Evolutionary conservation across 2,329 filamentous ascomycete species (phyloP).

Genomic region (Incumbomyces delicatus): DNA sequence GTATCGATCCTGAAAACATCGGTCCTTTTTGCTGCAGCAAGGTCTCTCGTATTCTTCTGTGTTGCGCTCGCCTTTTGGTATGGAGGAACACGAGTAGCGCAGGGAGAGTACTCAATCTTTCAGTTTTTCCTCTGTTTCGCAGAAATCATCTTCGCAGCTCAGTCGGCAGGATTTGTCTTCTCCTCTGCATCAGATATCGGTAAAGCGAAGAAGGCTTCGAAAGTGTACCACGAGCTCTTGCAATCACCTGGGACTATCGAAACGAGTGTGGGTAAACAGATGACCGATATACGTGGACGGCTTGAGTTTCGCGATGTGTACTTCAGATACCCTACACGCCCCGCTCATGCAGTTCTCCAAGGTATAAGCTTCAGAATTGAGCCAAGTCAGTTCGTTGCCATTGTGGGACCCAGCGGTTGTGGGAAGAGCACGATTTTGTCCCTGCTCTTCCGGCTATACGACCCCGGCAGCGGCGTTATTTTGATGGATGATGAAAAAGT

Average conservation of each 20-base stretch:
- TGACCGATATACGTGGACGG: conserved; percentile 29
- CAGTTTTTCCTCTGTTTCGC: conserved; percentile 52
- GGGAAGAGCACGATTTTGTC: conserved; percentile 90
- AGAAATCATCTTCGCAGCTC: conserved; percentile 27
- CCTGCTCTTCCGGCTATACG: conserved; percentile 85
- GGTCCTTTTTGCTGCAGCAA: conserved; percentile 63
- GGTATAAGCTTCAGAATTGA: conserved; percentile 50
- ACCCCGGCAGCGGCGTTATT: conserved; percentile 67
- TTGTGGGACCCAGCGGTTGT: conserved; percentile 83
- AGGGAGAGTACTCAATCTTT: conserved; percentile 56
- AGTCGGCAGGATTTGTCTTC: conserved; percentile 23
- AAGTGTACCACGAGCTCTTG: conserved; percentile 53
- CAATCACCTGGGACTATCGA: conserved; percentile 65
- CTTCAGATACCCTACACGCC: conserved; percentile 67
- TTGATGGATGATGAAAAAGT: conserved; percentile 79
- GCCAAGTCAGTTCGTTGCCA: conserved; percentile 40
- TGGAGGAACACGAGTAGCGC: conserved; percentile 58
- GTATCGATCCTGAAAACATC: conserved; percentile 47
- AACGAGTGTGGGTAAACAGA: conserved; percentile 62
- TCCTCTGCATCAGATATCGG: conserved; percentile 50
- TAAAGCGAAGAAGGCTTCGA: conserved; percentile 75
- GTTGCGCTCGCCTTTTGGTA: conserved; percentile 67
- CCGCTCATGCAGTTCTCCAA: conserved; percentile 74
- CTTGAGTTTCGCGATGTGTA: conserved; percentile 52
- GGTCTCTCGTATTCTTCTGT: conserved; percentile 63